Conservation (phyloP, 78 protist species). For the Guillardia theta region DNA sequence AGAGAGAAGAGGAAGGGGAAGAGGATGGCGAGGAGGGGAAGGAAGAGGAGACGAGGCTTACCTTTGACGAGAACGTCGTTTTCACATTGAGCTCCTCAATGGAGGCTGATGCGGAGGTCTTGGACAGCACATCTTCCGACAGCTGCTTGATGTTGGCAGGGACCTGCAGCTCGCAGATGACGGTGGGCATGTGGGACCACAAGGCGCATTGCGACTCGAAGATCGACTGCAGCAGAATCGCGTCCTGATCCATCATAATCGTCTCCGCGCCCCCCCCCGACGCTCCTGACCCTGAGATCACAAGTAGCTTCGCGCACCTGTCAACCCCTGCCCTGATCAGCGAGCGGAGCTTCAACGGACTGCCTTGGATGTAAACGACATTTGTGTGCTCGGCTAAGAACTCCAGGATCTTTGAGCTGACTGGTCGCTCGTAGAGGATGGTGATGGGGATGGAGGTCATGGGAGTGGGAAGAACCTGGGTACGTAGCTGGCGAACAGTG, state of each 20-base stretch:
- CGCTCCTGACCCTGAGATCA: no score
- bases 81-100: no score
- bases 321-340: neutral
- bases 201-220: neutral
- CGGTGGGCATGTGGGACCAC: neutral
- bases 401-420: neutral
- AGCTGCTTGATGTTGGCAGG: neutral
- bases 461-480: neutral
- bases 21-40: neutral
- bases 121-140: no score
- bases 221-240: neutral
- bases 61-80: no score
- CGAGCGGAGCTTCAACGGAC: neutral
- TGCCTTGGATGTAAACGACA: neutral
- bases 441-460: neutral
- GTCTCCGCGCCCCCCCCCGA: neutral
- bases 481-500: neutral
- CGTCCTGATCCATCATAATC: neutral
- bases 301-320: neutral
- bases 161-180: neutral
- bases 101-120: no score
- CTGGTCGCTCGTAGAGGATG: neutral
- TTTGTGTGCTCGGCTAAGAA: neutral
- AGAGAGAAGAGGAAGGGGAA: neutral
- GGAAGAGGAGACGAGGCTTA: neutral